Evolutionary conservation across 2,329 filamentous ascomycete species (phyloP).

Genomic region (Penicillium aurantiogriseum): DNA sequence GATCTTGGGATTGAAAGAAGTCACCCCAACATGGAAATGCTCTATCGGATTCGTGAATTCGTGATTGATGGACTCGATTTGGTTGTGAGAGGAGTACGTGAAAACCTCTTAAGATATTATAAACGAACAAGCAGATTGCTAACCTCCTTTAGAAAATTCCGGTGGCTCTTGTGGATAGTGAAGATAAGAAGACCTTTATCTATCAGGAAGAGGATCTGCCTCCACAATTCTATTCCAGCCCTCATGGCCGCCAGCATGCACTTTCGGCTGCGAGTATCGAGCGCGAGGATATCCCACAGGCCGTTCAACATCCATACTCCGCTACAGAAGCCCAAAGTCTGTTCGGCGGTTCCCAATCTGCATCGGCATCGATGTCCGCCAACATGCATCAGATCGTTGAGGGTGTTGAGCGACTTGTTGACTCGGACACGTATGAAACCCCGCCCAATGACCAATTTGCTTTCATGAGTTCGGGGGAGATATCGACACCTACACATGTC

Average conservation of each 20-base stretch:
- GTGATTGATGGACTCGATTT: slow-evolving; percentile 61
- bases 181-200: slow-evolving; percentile 48
- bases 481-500: slow-evolving; percentile 26
- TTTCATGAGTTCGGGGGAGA: slow-evolving; percentile 26
- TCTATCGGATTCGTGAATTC: slow-evolving; percentile 64
- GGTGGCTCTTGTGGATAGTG: slow-evolving; percentile 47
- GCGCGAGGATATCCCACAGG: slow-evolving; percentile 38
- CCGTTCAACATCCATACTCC: slow-evolving; percentile 25
- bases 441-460: slow-evolving; percentile 29
- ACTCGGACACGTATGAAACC: slow-evolving; percentile 42
- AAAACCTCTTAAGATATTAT: neutral
- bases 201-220: slow-evolving; percentile 55
- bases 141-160: slow-evolving; percentile 44
- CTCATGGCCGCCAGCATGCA: slow-evolving; percentile 41
- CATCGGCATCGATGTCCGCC: slow-evolving; percentile 45
- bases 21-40: slow-evolving; percentile 63
- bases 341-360: slow-evolving; percentile 48
- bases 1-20: slow-evolving; percentile 53
- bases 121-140: slow-evolving; percentile 15
- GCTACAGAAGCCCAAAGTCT: slow-evolving; percentile 32
- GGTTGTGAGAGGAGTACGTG: slow-evolving; percentile 48
- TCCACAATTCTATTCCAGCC: slow-evolving; percentile 50
- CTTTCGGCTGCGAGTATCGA: slow-evolving; percentile 44
- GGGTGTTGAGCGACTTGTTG: slow-evolving; percentile 40
- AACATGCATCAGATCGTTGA: slow-evolving; percentile 43